Evolutionary conservation across 495 filamentous ascomycete species (phyloP).

Genomic region (Aspergillus haitiensis): DNA sequence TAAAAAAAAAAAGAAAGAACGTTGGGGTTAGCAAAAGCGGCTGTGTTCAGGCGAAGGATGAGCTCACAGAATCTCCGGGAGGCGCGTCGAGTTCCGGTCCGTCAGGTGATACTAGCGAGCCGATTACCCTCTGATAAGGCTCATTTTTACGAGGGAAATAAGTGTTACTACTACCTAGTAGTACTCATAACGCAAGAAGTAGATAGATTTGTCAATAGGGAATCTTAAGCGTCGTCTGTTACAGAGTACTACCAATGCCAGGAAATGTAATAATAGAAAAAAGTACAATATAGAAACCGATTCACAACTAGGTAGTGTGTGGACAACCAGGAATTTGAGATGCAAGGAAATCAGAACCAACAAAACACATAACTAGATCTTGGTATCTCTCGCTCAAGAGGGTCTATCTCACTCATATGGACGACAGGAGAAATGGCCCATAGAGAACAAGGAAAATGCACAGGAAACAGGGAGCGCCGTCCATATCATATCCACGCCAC

Average conservation of each 20-base stretch:
- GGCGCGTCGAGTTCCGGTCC: slow-evolving; percentile 38
- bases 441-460: slow-evolving; percentile 40
- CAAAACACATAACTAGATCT: slow-evolving; percentile 34
- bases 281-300: slow-evolving; percentile 13
- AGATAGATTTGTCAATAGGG: neutral
- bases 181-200: neutral
- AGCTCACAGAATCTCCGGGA: slow-evolving; percentile 33
- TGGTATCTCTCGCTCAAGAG: slow-evolving; percentile 51
- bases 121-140: slow-evolving; percentile 20
- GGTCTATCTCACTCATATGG: slow-evolving; percentile 47
- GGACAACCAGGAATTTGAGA: slow-evolving; percentile 8
- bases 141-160: neutral
- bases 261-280: slow-evolving; percentile 8
- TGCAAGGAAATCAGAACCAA: slow-evolving; percentile 22
- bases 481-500: slow-evolving; percentile 45
- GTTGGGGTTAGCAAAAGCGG: slow-evolving; percentile 8
- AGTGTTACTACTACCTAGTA: neutral
- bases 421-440: slow-evolving; percentile 31
- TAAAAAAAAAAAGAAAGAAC: neutral
- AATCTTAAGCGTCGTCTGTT: neutral
- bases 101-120: slow-evolving; percentile 37
- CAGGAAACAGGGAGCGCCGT: slow-evolving; percentile 40
- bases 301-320: slow-evolving; percentile 5
- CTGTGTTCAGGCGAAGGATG: slow-evolving; percentile 34
- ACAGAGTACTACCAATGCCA: neutral